Evolutionary conservation across 2,329 filamentous ascomycete species (phyloP).

Genomic region (Trichoderma hamatum): DNA sequence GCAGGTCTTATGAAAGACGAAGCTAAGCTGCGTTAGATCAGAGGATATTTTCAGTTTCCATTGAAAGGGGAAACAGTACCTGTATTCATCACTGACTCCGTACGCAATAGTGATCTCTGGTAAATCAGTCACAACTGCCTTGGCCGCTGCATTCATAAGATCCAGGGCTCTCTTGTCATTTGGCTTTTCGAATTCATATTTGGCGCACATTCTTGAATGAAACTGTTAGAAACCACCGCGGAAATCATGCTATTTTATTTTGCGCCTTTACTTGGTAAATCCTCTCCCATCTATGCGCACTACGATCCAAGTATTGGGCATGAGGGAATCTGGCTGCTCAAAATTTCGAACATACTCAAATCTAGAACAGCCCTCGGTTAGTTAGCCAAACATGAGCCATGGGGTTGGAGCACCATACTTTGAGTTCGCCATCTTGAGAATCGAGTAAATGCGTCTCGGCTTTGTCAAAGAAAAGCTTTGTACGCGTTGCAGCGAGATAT

Average conservation of each 20-base stretch:
- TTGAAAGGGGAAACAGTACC: conserved; percentile 44
- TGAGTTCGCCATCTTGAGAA: conserved; percentile 56
- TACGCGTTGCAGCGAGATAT: conserved; percentile 13
- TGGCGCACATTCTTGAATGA: conserved; percentile 69
- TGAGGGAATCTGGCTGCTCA: conserved; percentile 76
- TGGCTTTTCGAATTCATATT: conserved; percentile 86
- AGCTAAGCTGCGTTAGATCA: conserved; percentile 54
- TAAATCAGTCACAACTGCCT: conserved; percentile 78
- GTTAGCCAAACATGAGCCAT: neutral
- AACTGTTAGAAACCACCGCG: neutral
- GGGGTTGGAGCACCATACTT: conserved; percentile 50
- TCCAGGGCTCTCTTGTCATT: conserved; percentile 86
- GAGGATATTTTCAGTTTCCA: neutral
- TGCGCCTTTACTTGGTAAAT: conserved; percentile 78
- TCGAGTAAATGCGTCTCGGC: neutral
- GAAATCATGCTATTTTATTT: neutral
- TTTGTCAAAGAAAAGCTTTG: conserved; percentile 17
- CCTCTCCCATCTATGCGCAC: conserved; percentile 91
- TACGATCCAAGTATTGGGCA: conserved; percentile 95
- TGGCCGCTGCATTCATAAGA: conserved; percentile 94
- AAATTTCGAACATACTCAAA: conserved; percentile 94
- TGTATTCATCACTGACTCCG: conserved; percentile 93
- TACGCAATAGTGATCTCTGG: conserved; percentile 88
- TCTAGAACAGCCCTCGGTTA: conserved; percentile 52
- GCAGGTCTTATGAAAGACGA: conserved; percentile 83